Percentiles rank a stretch among this genome's conserved stretches.
phyloP scores from a whole-genome alignment of 179 eudicot species.

The Beta lomatogona region DNA sequence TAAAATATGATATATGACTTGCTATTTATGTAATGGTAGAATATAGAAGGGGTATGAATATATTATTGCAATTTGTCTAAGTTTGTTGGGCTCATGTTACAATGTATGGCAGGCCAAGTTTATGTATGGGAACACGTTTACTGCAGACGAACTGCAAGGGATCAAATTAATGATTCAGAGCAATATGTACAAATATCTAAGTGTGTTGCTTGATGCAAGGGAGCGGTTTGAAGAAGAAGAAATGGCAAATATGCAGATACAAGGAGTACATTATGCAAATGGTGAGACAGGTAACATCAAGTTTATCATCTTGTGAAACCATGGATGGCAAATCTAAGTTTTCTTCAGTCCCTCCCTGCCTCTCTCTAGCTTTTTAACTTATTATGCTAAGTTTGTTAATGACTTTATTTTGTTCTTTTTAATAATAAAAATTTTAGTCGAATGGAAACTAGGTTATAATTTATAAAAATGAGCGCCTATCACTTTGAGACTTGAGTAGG shows the following conservation, averaged over 20 bases:
- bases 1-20: conserved; percentile 1
- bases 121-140: conserved; percentile 83
- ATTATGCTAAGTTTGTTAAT: background rate
- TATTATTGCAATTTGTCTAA: background rate
- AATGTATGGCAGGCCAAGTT: conserved; percentile 75
- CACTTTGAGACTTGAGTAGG: background rate
- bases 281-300: conserved; percentile 52
- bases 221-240: conserved; percentile 97
- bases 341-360: background rate
- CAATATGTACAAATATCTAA: conserved; percentile 88
- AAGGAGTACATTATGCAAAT: conserved; percentile 30
- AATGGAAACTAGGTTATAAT: background rate
- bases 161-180: conserved; percentile 98
- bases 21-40: background rate
- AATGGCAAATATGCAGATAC: conserved; percentile 37
- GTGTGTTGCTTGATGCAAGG: conserved; percentile 90
- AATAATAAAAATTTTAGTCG: background rate
- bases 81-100: conserved; percentile 20
- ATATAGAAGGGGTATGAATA: background rate
- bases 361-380: background rate
- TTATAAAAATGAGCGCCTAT: background rate
- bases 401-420: background rate
- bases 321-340: background rate
- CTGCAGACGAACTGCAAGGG: conserved; percentile 74
- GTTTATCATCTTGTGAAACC: background rate